Conservation (phyloP, 106 monocot genomes). For the Dioscorea dumetorum region DNA sequence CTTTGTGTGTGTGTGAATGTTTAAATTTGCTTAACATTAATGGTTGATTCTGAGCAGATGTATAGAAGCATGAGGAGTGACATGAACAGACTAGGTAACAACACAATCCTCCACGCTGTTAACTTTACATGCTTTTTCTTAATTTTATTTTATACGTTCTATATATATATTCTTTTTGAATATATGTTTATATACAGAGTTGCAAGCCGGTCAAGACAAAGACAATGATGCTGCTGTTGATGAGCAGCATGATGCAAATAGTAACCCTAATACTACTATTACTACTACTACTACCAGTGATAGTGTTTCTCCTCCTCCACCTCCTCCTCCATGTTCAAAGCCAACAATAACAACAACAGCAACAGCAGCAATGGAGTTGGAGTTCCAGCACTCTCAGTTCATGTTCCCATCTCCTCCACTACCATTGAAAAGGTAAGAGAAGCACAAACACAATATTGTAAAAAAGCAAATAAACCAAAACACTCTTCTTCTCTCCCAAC, state of each 20-base stretch:
- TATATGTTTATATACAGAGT: conserved; percentile 21
- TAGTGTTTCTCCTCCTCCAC: background rate
- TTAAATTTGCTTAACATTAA: too few species aligned
- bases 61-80: conserved; percentile 92
- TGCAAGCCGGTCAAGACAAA: conserved; percentile 20
- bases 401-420: too few species aligned
- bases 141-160: too few species aligned
- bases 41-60: conserved; percentile 44
- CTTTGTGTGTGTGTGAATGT: background rate
- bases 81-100: too few species aligned
- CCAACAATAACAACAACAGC: conserved; percentile 8
- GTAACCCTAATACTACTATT: too few species aligned
- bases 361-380: too few species aligned
- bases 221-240: conserved; percentile 25
- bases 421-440: conserved; percentile 43
- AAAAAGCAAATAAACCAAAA: background rate
- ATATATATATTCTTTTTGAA: too few species aligned
- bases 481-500: background rate
- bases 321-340: conserved; percentile 18
- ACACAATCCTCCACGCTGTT: too few species aligned
- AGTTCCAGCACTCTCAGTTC: too few species aligned
- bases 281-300: too few species aligned
- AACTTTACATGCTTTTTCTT: background rate
- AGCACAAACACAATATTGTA: background rate
- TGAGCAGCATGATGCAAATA: conserved; percentile 1